These are phyloP conservation scores for Cadophora gregata DNA, from an alignment of 2,329 filamentous ascomycete genomes.

Conservation along the genomic window DNA sequence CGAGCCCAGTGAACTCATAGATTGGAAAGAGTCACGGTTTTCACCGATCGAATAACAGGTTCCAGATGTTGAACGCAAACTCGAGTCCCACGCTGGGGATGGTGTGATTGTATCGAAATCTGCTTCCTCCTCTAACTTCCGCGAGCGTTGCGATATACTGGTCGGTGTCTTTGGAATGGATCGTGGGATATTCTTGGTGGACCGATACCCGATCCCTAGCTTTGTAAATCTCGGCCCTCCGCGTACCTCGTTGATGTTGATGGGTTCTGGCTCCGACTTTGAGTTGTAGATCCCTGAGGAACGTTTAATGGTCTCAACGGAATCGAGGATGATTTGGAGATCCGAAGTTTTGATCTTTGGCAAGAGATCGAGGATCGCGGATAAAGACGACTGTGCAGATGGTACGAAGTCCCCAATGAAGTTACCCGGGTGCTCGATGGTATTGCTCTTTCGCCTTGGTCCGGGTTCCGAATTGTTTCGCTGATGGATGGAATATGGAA, in stretches of 20 bases:
- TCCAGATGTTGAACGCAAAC: background rate
- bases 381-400: slow-evolving; percentile 1
- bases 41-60: background rate
- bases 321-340: slow-evolving; percentile 1
- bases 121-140: background rate
- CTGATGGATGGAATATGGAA: slow-evolving; percentile 13
- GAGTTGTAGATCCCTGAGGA: background rate
- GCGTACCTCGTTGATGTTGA: background rate
- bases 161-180: background rate
- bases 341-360: slow-evolving; percentile 2
- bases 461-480: slow-evolving; percentile 10
- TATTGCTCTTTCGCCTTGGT: slow-evolving; percentile 2
- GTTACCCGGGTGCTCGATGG: slow-evolving; percentile 1
- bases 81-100: background rate
- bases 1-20: slow-evolving; percentile 13
- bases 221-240: slow-evolving; percentile 2
- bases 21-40: slow-evolving; percentile 18
- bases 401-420: slow-evolving; percentile 10
- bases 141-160: background rate
- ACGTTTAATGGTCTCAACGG: slow-evolving; percentile 4
- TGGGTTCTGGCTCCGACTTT: background rate
- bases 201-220: background rate
- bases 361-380: slow-evolving; percentile 2
- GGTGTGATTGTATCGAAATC: background rate
- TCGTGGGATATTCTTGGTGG: background rate